A percentile compares a stretch with the other conserved stretches of the same genome.
Conservation (phyloP, 148 eudicot species). For the Cornus controversa region DNA sequence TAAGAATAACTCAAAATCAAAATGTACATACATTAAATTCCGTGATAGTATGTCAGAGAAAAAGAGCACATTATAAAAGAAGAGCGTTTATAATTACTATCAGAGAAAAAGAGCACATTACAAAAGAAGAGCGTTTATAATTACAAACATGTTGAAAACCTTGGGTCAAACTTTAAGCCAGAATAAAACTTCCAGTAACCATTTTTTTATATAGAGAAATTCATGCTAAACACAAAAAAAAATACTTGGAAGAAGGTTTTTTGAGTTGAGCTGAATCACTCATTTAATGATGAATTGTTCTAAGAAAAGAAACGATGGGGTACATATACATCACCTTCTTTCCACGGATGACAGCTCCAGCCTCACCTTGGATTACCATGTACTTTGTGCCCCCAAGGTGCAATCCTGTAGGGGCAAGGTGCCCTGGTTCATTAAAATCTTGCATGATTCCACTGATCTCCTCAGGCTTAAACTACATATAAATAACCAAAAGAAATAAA, state of each 20-base stretch:
- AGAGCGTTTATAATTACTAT: too few species aligned
- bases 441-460: conserved; percentile 43
- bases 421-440: conserved; percentile 53
- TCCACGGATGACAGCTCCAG: conserved; percentile 60
- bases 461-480: conserved; percentile 36
- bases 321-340: conserved; percentile 41
- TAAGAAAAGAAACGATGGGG: not conserved
- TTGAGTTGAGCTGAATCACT: not conserved
- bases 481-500: not conserved
- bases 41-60: too few species aligned
- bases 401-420: conserved; percentile 55
- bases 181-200: too few species aligned
- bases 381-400: conserved; percentile 46
- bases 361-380: conserved; percentile 65
- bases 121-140: too few species aligned
- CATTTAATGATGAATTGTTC: not conserved
- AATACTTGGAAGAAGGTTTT: not conserved
- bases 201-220: not conserved
- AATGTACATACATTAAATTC: too few species aligned
- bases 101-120: too few species aligned
- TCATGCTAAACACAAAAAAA: not conserved
- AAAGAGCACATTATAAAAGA: too few species aligned
- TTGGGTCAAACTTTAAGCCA: not conserved
- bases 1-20: too few species aligned
- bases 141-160: not conserved